Evolutionary conservation across 495 filamentous ascomycete species (phyloP).

Genomic region (Annulohypoxylon moriforme): DNA sequence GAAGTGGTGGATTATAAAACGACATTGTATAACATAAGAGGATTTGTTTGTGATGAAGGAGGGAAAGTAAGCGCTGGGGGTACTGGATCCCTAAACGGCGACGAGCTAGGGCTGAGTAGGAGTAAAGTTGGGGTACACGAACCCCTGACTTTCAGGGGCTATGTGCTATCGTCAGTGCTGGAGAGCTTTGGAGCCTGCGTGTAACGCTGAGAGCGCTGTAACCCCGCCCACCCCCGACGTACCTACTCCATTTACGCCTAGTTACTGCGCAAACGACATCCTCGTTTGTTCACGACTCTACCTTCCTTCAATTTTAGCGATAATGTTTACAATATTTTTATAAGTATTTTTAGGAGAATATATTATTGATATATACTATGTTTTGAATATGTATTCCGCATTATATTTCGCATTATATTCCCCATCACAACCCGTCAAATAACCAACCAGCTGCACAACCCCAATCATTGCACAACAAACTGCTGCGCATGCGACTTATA

Average conservation of each 20-base stretch:
- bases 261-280: no score
- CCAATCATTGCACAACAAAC: conserved; percentile 61
- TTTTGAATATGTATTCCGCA: background rate
- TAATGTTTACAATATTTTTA: background rate
- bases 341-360: background rate
- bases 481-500: conserved; percentile 61
- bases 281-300: background rate
- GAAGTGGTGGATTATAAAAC: background rate
- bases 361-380: background rate
- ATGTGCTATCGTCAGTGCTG: no score
- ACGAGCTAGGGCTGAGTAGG: no score
- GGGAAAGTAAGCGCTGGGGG: no score
- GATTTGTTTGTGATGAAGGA: no score
- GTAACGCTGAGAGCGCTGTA: background rate
- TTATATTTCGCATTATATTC: background rate
- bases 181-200: no score
- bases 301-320: background rate
- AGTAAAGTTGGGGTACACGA: background rate
- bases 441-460: background rate
- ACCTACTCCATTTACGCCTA: no score
- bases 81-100: no score
- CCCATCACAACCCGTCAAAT: background rate
- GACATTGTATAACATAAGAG: background rate
- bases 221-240: no score
- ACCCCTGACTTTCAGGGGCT: background rate